Percentiles rank a stretch among this genome's conserved stretches.
These are phyloP conservation scores for Colletotrichum sp. DNA, from an alignment of 2,329 filamentous ascomycete genomes.

Conservation along the genomic window DNA sequence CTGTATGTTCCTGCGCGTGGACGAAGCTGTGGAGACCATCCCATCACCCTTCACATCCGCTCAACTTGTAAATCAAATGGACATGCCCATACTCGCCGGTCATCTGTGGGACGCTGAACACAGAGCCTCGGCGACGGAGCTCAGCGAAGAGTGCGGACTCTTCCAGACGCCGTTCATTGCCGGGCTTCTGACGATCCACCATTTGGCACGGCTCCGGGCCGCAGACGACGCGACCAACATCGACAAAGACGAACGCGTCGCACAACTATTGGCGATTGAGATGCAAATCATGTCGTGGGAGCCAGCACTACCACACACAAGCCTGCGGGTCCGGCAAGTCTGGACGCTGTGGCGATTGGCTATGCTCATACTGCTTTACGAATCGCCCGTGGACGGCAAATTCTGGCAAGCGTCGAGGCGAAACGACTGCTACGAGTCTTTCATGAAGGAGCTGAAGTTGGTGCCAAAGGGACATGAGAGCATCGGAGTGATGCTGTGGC, in stretches of 20 bases:
- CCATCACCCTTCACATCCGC: neutral
- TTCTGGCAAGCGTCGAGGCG: neutral
- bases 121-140: neutral
- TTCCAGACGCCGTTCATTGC: neutral
- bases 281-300: neutral
- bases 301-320: neutral
- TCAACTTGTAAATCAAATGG: neutral
- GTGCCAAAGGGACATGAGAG: neutral
- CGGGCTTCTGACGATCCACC: neutral
- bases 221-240: neutral
- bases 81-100: neutral
- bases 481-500: neutral
- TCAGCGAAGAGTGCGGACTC: neutral
- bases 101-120: neutral
- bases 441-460: neutral
- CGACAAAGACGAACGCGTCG: neutral
- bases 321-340: neutral
- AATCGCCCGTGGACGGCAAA: neutral
- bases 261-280: neutral
- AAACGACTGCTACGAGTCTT: neutral
- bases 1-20: neutral
- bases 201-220: neutral
- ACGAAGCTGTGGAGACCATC: neutral
- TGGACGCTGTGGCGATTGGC: neutral
- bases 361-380: neutral